Evolutionary conservation across 768 basidiomycete species (phyloP).

Genomic region (Mycena crocata): DNA sequence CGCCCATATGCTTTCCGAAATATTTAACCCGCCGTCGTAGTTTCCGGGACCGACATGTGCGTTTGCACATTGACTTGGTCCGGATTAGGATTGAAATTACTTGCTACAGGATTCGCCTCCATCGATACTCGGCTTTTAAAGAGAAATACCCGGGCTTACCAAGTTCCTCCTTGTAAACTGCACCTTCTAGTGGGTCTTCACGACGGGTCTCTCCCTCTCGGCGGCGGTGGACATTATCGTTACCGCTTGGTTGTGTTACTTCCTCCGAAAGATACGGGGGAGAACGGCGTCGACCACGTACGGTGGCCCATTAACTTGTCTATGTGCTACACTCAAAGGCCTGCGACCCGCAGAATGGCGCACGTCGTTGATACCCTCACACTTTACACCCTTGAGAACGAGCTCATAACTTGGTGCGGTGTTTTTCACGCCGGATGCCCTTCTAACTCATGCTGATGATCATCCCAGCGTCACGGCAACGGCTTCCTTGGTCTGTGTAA

Average conservation of each 20-base stretch:
- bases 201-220: conserved; percentile 40
- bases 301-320: neutral
- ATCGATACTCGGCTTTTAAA: conserved; percentile 9
- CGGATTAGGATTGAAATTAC: neutral
- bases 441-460: too few relatives aligned
- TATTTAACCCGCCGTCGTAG: neutral
- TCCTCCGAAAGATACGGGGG: neutral
- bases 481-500: too few relatives aligned
- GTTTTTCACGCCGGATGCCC: neutral
- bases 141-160: conserved; percentile 15
- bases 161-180: neutral
- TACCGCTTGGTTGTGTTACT: neutral
- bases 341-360: neutral
- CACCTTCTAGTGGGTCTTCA: conserved; percentile 51
- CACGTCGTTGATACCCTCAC: neutral
- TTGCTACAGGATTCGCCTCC: conserved; percentile 16
- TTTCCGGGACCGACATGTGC: conserved; percentile 24
- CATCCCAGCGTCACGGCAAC: conserved; percentile 1
- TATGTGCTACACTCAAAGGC: neutral
- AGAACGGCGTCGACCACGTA: neutral
- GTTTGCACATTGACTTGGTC: neutral
- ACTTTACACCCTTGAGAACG: neutral
- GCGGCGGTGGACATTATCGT: neutral
- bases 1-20: neutral
- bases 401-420: neutral